A percentile compares a stretch with the other conserved stretches of the same genome.
These are phyloP conservation scores for Lolium perenne DNA, from an alignment of 176 grass and related monocot species.

Conservation along the genomic window DNA sequence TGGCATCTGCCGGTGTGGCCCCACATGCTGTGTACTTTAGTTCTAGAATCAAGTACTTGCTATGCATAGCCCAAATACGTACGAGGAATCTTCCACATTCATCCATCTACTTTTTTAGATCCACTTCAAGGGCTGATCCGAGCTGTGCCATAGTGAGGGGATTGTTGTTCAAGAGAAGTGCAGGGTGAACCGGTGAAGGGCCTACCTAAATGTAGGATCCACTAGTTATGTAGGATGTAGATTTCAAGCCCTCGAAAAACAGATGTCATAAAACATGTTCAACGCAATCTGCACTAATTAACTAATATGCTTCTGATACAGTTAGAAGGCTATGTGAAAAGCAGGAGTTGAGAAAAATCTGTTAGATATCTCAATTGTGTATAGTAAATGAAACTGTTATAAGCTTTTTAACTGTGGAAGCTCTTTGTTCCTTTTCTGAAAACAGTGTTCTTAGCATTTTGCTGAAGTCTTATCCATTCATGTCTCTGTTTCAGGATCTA, in stretches of 20 bases:
- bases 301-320: neutral
- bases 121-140: neutral
- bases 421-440: neutral
- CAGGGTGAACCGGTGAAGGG: neutral
- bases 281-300: neutral
- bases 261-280: neutral
- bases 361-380: neutral
- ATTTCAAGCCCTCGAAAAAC: too few species aligned
- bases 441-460: neutral
- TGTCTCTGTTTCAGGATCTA: conserved; percentile 37
- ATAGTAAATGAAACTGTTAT: neutral
- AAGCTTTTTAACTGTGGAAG: neutral
- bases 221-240: neutral
- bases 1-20: neutral
- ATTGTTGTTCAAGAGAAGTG: neutral
- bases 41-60: conserved; percentile 27
- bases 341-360: neutral
- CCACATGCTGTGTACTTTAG: neutral
- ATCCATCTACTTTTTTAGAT: conserved; percentile 9
- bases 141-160: neutral
- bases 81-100: neutral
- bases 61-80: neutral
- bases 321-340: conserved; percentile 14
- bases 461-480: conserved; percentile 10
- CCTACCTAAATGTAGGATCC: neutral